Conservation (phyloP, 305 asterid genomes). For the Fraxinus floribunda region DNA sequence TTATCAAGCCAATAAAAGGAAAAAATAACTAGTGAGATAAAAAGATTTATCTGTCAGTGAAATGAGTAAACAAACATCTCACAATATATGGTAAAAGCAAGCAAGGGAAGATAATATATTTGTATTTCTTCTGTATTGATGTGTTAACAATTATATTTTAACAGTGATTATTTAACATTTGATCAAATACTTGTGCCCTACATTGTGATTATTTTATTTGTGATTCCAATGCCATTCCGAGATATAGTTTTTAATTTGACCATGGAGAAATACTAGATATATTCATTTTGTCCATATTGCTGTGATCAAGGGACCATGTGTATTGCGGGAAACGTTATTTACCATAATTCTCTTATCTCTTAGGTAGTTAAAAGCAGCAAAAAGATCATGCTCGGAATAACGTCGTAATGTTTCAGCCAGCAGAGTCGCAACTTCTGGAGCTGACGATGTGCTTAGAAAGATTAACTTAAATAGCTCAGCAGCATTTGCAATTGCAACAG, state of each 20-base stretch:
- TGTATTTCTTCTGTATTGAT: background rate
- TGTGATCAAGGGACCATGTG: conserved; percentile 13
- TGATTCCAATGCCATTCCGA: conserved; percentile 13
- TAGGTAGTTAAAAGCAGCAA: conserved; percentile 87
- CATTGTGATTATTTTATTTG: background rate
- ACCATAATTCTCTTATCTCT: conserved; percentile 90
- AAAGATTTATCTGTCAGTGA: background rate
- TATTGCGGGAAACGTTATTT: conserved; percentile 28
- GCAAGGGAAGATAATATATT: conserved; percentile 8
- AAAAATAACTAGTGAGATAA: conserved; percentile 15
- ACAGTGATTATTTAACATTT: conserved; percentile 10
- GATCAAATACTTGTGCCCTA: conserved; percentile 10
- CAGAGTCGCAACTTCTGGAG: conserved; percentile 66
- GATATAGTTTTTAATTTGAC: conserved; percentile 8
- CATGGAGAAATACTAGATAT: conserved; percentile 14
- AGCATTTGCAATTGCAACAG: conserved; percentile 95
- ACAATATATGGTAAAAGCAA: conserved; percentile 5
- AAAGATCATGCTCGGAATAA: conserved; percentile 96
- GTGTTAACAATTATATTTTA: background rate
- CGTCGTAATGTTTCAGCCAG: conserved; percentile 91
- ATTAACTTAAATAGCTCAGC: conserved; percentile 88
- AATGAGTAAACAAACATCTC: conserved; percentile 16
- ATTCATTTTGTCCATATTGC: conserved; percentile 3
- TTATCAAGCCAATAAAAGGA: conserved; percentile 23
- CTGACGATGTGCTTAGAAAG: conserved; percentile 73